Conservation (phyloP, 768 basidiomycete species). For the Russula dissimulans region DNA sequence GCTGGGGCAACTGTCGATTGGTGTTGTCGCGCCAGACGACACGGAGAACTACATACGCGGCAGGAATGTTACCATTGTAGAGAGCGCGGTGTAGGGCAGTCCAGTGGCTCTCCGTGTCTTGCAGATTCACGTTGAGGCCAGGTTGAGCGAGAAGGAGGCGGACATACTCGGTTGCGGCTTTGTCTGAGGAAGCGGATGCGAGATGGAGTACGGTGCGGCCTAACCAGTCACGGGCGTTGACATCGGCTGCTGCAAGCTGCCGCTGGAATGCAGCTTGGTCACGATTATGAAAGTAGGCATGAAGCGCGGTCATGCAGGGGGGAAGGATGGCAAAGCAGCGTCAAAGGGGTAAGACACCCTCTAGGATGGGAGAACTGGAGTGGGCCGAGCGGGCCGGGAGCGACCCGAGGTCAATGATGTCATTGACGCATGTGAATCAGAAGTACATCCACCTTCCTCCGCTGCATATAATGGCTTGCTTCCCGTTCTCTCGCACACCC, state of each 20-base stretch:
- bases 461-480: too few relatives aligned
- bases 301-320: conserved; percentile 67
- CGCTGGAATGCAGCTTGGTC: conserved; percentile 72
- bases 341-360: not conserved
- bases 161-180: conserved; percentile 58
- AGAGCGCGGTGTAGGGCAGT: conserved; percentile 84
- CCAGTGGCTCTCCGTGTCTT: conserved; percentile 83
- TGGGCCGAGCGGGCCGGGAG: not conserved
- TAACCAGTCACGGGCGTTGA: conserved; percentile 64
- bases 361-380: not conserved
- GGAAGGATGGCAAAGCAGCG: not conserved
- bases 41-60: conserved; percentile 39
- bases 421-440: too few relatives aligned
- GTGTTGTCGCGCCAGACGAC: not conserved
- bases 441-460: too few relatives aligned
- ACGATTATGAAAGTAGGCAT: conserved; percentile 62
- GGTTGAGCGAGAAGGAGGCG: conserved; percentile 68
- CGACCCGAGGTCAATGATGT: too few relatives aligned
- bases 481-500: too few relatives aligned
- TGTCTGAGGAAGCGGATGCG: conserved; percentile 50
- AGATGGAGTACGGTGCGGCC: conserved; percentile 79
- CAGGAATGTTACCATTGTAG: conserved; percentile 67
- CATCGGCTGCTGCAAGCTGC: conserved; percentile 44
- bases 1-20: conserved; percentile 30
- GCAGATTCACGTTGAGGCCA: conserved; percentile 65